Conservation (phyloP, 2,329 filamentous ascomycete species). For the Ascochyta viciae-villosae region DNA sequence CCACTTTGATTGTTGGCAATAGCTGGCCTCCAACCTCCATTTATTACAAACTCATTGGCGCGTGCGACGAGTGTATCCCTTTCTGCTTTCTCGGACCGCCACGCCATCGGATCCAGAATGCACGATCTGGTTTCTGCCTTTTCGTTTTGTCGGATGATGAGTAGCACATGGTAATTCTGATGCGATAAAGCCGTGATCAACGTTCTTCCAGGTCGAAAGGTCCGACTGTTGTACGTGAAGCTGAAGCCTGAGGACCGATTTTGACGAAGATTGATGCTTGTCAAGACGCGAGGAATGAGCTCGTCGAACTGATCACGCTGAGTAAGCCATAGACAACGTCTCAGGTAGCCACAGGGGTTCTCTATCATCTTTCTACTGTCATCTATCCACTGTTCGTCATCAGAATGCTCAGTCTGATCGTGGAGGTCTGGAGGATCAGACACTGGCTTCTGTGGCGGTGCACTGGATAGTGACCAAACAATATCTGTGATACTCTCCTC, state of each 20-base stretch:
- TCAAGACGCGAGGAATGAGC: background rate
- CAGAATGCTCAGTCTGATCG: too few relatives aligned
- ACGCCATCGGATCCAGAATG: background rate
- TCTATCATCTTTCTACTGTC: background rate
- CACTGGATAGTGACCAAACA: background rate
- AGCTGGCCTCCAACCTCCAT: background rate
- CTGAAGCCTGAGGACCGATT: background rate
- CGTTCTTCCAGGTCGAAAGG: background rate
- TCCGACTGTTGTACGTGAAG: background rate
- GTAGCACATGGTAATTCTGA: background rate
- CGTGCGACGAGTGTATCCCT: background rate
- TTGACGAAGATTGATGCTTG: background rate
- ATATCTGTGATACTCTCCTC: background rate
- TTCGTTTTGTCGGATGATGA: background rate
- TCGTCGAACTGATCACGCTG: background rate
- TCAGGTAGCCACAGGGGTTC: background rate
- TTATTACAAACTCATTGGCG: background rate
- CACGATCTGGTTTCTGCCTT: background rate
- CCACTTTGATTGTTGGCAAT: background rate
- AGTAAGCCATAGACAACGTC: background rate
- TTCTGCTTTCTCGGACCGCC: background rate
- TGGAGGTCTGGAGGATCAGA: too few relatives aligned
- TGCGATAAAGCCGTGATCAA: background rate
- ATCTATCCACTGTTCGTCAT: background rate
- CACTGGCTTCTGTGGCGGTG: background rate